Conservation (phyloP, 305 asterid genomes). For the Salvia sclarea region DNA sequence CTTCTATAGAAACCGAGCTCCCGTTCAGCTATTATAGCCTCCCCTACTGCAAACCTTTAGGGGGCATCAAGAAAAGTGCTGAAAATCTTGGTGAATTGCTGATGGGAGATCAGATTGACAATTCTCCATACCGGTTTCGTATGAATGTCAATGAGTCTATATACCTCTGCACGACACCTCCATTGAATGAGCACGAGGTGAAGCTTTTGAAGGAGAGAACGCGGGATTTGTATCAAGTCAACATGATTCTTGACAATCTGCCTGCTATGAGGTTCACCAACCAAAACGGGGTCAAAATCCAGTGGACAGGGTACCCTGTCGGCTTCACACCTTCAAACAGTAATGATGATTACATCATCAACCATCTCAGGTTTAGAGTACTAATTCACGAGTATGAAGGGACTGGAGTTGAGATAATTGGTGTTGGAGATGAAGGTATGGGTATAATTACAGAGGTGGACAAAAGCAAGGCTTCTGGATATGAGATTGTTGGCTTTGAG, state of each 20-base stretch:
- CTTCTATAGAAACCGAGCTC: slow-evolving; percentile 59
- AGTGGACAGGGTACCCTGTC: slow-evolving; percentile 62
- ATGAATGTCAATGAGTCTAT: slow-evolving; percentile 54
- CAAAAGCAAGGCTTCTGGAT: slow-evolving; percentile 50
- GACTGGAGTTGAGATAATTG: slow-evolving; percentile 51
- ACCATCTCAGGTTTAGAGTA: slow-evolving; percentile 55
- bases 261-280: slow-evolving; percentile 54
- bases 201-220: slow-evolving; percentile 58
- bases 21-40: slow-evolving; percentile 65
- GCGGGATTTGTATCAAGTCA: slow-evolving; percentile 60
- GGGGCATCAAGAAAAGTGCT: slow-evolving; percentile 57
- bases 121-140: slow-evolving; percentile 57
- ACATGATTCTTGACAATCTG: slow-evolving; percentile 63
- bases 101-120: slow-evolving; percentile 70
- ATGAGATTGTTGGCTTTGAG: slow-evolving; percentile 62
- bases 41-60: slow-evolving; percentile 56
- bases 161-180: slow-evolving; percentile 57
- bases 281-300: slow-evolving; percentile 52
- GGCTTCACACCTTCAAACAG: slow-evolving; percentile 50
- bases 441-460: slow-evolving; percentile 49
- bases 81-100: slow-evolving; percentile 65
- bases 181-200: slow-evolving; percentile 48
- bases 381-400: slow-evolving; percentile 61
- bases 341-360: slow-evolving; percentile 51
- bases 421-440: slow-evolving; percentile 61